Base-by-base conservation (phyloP, 768 basidiomycete species). In the Boletus fagicola region DNA sequence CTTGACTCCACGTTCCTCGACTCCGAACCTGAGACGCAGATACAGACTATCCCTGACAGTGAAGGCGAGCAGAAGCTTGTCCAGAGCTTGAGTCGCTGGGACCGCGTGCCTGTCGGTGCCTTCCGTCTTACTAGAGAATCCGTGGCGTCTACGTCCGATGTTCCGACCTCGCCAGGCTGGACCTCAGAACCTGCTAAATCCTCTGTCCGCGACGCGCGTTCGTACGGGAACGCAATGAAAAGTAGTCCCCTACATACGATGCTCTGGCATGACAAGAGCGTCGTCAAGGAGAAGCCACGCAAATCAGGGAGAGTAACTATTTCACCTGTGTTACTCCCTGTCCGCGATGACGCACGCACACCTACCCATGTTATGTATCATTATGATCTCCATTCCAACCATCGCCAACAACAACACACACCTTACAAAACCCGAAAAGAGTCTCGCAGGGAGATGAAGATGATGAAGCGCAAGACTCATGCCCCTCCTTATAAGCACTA, bases 1-100 rank as follows among this genome's bases (percentile, higher is more conserved):
- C 77, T 92, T 36, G 88, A 92, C 55, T 78, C 85, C 1, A 85
- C 90, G 0, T 83, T 88, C 71, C 75, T 91, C 20, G 85, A 84
- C 62, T 78, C 80, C 0, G 86, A 86, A 49, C 78, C 75, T 18
- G 78, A 79, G 49, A 55, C 57, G 16, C 69, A 65, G 49, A 56
- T 62, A 56, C 68, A 66, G 39, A 61, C 68, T 18, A 68, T 69
- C 15, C 64, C 67, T 42, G 72, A 74, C 28, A 72, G 62, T 45
- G 79, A 80, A 38, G 62, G 58, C 46, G 74, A 74, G 42, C 74
- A 75, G 8, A 72, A 71, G 51, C 78, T 80, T 49, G 65, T 76
- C 16, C 78, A 78, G 64, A 82, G 74, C 54, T 75, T 89, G 26
- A 81, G 73, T 50, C 78, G 89, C 9, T 92, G 90, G 90, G 89